A percentile compares a stretch with the other conserved stretches of the same genome.
phyloP scores from a whole-genome alignment of 83 land plant species.

The Larix sibirica region DNA sequence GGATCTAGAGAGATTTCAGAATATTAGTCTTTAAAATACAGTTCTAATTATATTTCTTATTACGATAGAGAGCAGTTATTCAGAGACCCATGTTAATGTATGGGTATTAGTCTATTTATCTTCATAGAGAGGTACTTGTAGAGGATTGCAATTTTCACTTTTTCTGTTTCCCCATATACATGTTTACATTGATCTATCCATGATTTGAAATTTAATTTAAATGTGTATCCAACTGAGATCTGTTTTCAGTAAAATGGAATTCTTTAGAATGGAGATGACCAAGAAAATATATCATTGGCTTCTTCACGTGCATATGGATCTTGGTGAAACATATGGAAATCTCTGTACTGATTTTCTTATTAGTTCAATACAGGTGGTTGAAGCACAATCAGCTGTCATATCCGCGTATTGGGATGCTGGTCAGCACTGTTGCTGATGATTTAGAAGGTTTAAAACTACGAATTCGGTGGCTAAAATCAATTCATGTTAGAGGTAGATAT shows the following conservation, averaged over 20 bases:
- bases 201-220: background rate
- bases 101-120: background rate
- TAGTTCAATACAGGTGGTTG: slow-evolving; percentile 71
- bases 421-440: slow-evolving; percentile 53
- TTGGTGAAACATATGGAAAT: background rate
- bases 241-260: background rate
- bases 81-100: background rate
- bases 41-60: background rate
- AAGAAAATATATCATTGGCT: background rate
- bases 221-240: background rate
- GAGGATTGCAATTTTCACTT: no score
- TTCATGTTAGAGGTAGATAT: slow-evolving; percentile 78
- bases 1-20: background rate
- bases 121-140: background rate
- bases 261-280: background rate
- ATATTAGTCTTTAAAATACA: background rate
- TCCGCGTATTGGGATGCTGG: slow-evolving; percentile 77
- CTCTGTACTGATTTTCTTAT: background rate
- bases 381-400: slow-evolving; percentile 77
- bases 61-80: background rate
- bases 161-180: background rate
- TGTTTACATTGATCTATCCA: background rate
- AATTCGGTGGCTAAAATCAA: slow-evolving; percentile 64
- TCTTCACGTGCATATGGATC: background rate
- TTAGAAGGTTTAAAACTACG: slow-evolving; percentile 43